Conservation (phyloP, 2,329 filamentous ascomycete genomes). For the Penicillium sclerotiorum region DNA sequence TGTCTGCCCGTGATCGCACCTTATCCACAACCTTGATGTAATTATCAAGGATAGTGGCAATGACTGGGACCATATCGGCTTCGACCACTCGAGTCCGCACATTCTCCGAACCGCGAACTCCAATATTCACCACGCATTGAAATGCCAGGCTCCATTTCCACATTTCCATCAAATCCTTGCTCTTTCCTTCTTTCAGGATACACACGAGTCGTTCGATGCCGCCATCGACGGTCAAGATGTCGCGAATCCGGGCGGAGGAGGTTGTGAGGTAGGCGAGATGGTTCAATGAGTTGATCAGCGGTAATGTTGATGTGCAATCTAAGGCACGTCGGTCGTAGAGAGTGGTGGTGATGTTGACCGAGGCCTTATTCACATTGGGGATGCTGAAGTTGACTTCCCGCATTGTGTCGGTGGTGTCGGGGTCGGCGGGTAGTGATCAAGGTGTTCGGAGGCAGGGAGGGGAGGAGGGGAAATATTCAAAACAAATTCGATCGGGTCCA, state of each 20-base stretch:
- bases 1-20: conserved; percentile 81
- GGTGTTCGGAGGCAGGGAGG: no score
- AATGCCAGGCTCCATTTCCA: conserved; percentile 99
- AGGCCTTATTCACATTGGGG: conserved; percentile 98
- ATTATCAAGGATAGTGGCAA: conserved; percentile 96
- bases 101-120: conserved; percentile 89
- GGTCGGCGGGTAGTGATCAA: background rate
- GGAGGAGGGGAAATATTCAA: background rate
- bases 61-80: conserved; percentile 98
- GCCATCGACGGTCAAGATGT: conserved; percentile 98
- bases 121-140: conserved; percentile 98
- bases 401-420: no score
- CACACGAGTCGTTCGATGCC: conserved; percentile 95
- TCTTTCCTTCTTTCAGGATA: conserved; percentile 95
- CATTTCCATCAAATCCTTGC: conserved; percentile 99
- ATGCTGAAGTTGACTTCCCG: conserved; percentile 99
- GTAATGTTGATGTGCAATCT: conserved; percentile 96
- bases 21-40: conserved; percentile 97
- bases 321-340: conserved; percentile 96
- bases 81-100: conserved; percentile 95
- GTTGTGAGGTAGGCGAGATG: conserved; percentile 98
- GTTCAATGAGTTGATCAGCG: conserved; percentile 97
- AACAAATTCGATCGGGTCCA: background rate
- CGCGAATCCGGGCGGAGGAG: conserved; percentile 93
- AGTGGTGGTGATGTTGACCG: conserved; percentile 96